phyloP scores from a whole-genome alignment of 2,329 filamentous ascomycete species.

The Byssochlamys sp. region DNA sequence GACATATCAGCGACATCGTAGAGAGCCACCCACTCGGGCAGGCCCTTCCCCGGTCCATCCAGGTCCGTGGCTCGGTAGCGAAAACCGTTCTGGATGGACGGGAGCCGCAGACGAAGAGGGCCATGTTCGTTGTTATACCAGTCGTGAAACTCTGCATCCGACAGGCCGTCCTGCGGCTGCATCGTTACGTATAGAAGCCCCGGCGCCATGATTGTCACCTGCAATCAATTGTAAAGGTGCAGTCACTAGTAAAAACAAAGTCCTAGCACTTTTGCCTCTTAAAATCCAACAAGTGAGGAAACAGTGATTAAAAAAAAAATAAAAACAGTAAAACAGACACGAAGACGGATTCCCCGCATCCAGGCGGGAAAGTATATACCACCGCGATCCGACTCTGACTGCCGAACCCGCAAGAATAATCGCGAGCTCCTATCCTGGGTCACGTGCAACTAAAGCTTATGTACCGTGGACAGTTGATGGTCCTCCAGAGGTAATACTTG shows the following conservation, averaged over 20 bases:
- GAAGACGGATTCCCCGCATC: background rate
- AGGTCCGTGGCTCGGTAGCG: constrained; percentile 62
- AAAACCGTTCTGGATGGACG: constrained; percentile 66
- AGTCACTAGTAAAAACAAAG: background rate
- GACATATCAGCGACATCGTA: constrained; percentile 74
- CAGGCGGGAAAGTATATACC: background rate
- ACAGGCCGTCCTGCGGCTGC: constrained; percentile 60
- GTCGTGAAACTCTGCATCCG: constrained; percentile 67
- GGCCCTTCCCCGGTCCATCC: constrained; percentile 23
- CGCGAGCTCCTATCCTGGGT: background rate
- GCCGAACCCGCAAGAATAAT: background rate
- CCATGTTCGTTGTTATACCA: constrained; percentile 95
- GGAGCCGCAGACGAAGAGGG: constrained; percentile 65
- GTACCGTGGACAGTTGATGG: background rate
- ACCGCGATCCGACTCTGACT: background rate
- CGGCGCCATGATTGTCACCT: constrained; percentile 26
- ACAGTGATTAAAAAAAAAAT: background rate
- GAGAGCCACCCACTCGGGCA: constrained; percentile 64
- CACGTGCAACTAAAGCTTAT: background rate
- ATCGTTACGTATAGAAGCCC: constrained; percentile 80
- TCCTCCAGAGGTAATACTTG: too few species aligned
- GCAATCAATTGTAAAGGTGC: background rate
- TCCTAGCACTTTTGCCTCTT: background rate
- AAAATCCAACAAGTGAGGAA: background rate
- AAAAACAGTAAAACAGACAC: background rate